These are phyloP conservation scores for Coprinopsis cinerea DNA, from an alignment of 768 basidiomycete genomes.

Conservation along the genomic window DNA sequence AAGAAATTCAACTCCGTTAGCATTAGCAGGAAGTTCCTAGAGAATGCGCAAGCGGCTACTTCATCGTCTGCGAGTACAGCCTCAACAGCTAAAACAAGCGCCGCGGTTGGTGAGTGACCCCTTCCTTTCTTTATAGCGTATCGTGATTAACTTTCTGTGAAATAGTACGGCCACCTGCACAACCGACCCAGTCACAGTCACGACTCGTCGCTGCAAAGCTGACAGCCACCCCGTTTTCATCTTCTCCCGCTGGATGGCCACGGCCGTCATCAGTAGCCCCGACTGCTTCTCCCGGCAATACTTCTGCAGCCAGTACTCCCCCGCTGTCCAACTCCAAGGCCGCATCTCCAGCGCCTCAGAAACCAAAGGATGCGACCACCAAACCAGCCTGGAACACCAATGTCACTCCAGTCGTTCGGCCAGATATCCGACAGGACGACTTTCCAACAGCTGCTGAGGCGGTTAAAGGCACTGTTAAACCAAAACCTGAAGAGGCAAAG, in stretches of 20 bases:
- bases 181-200: conserved; percentile 58
- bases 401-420: conserved; percentile 38
- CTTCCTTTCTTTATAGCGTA: conserved; percentile 10
- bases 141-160: too few relatives aligned
- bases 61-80: conserved; percentile 38
- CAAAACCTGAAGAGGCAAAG: conserved; percentile 34
- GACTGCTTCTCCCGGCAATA: conserved; percentile 36
- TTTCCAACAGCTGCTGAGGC: conserved; percentile 98
- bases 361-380: conserved; percentile 26
- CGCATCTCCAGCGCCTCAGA: conserved; percentile 36
- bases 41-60: conserved; percentile 60
- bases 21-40: conserved; percentile 95
- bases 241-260: conserved; percentile 71
- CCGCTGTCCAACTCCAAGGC: conserved; percentile 32
- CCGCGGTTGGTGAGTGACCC: conserved; percentile 43
- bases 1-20: conserved; percentile 89
- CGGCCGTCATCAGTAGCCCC: conserved; percentile 71
- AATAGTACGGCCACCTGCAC: conserved; percentile 58
- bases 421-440: conserved; percentile 51
- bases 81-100: conserved; percentile 43
- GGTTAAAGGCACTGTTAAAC: conserved; percentile 61
- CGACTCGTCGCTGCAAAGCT: conserved; percentile 85
- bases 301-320: conserved; percentile 40
- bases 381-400: conserved; percentile 78
- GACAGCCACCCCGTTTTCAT: conserved; percentile 57